phyloP scores from a whole-genome alignment of 768 basidiomycete species.

The Dacryopinax spathularia region DNA sequence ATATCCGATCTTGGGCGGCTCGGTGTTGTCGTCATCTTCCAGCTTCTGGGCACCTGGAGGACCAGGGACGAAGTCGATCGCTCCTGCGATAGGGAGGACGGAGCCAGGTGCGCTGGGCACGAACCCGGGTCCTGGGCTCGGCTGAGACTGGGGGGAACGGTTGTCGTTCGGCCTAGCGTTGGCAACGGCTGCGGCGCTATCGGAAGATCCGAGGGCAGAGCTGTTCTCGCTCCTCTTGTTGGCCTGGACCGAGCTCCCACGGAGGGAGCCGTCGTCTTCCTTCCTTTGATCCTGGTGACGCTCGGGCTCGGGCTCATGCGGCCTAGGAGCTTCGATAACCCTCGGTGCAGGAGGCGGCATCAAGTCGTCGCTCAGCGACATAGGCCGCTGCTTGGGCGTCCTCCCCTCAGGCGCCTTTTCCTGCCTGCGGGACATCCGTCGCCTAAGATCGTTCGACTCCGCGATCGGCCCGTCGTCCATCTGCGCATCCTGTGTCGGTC shows the following conservation, averaged over 20 bases:
- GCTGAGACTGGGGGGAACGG: too few relatives aligned
- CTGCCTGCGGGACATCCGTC: slow-evolving; percentile 45
- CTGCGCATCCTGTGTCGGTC: neutral
- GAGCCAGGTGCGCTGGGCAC: too few relatives aligned
- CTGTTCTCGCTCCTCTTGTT: neutral
- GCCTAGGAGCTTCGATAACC: neutral
- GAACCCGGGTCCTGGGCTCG: too few relatives aligned
- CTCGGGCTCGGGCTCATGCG: neutral
- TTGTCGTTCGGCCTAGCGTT: neutral
- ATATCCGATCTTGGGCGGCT: slow-evolving; percentile 6
- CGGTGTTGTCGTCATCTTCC: too few relatives aligned
- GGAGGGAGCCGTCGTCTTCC: neutral
- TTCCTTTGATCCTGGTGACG: neutral
- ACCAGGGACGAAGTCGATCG: too few relatives aligned
- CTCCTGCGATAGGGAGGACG: too few relatives aligned
- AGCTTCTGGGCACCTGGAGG: too few relatives aligned
- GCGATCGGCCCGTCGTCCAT: neutral
- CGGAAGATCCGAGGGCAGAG: neutral
- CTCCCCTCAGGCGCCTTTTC: slow-evolving; percentile 61
- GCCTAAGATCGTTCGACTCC: slow-evolving; percentile 8
- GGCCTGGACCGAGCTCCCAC: neutral
- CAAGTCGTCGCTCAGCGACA: neutral
- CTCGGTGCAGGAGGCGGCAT: neutral
- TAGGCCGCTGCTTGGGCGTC: slow-evolving; percentile 15
- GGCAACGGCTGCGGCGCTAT: neutral